Evolutionary conservation across 345 rosid genomes (phyloP), one percentile per base, ranked within the genome.

Genomic region (Raphanus sativus): DNA sequence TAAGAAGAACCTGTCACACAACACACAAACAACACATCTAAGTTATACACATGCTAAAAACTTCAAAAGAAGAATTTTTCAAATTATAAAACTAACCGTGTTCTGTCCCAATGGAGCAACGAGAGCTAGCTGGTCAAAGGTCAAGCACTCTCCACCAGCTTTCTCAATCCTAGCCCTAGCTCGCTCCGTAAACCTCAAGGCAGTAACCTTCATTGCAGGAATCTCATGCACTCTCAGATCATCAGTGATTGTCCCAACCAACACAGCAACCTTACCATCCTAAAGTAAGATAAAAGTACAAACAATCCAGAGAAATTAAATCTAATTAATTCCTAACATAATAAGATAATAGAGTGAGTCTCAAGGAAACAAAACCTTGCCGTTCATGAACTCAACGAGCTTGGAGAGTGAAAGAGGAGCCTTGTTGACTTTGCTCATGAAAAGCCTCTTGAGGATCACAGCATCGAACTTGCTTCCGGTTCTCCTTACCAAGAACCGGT

Each of bases 31-130:
- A 2, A 6, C 24, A 26, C 21, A 21, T 21, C 21, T 21, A 21
- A 21, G 21, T 21, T 21, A 21, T 21, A 21, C 21, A 21, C 21
- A 21, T 21, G 21, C 21, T 21, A n/a, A n/a, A 21, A 0, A 1
- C 8, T 15, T 8, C 16, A 0, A 58, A 36, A 0, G 6, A 45
- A 3, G 4, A 10, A 5, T n/a, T 33, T 36, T 1, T 17, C 8
- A 16, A 1, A 62, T 12, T 1, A 15, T 3, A n/a, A n/a, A 13
- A 80, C 83, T 77, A 80, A 93, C 97, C 75, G 96, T 93, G 89
- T 91, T 91, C 86, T 93, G 97, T 2, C 98, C 98, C 70, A 93
- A 83, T n/a, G 97, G 98, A 77, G 98, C 97, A n/a, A 79, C 81
- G 58, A 93, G 89, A 50, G 98, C 98, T 81, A 91, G 92, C 78